These are phyloP conservation scores for Tephrocybe sp. DNA, from an alignment of 768 basidiomycete species.

Conservation along the genomic window DNA sequence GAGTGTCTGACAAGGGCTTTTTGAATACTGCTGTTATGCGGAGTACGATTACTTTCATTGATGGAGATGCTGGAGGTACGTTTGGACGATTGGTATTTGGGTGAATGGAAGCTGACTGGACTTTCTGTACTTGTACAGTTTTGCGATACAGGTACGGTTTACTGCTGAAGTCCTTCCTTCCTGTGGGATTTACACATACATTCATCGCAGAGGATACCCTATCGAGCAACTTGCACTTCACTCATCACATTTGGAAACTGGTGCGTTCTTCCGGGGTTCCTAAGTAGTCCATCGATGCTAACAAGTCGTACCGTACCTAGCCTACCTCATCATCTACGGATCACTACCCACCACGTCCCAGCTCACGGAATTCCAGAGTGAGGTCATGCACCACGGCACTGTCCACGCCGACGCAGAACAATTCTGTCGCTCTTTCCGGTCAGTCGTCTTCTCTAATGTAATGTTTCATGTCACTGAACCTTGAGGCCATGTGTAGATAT, in stretches of 20 bases:
- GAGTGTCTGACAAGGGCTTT: conserved; percentile 79
- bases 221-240: conserved; percentile 87
- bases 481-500: conserved; percentile 47
- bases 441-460: conserved; percentile 6
- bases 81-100: conserved; percentile 1
- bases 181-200: conserved; percentile 1
- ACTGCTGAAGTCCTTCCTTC: too few relatives aligned
- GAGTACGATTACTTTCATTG: conserved; percentile 87
- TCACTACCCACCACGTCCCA: conserved; percentile 67
- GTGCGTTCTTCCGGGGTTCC: conserved; percentile 22
- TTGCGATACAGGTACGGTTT: conserved; percentile 73
- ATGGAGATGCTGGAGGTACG: conserved; percentile 81
- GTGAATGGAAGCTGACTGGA: not conserved
- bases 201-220: conserved; percentile 73
- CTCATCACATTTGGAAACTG: conserved; percentile 77
- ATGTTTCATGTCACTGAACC: not conserved
- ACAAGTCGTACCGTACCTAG: conserved; percentile 22
- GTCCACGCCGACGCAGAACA: conserved; percentile 68
- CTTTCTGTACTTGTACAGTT: conserved; percentile 31
- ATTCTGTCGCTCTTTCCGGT: conserved; percentile 71
- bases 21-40: conserved; percentile 80
- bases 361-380: conserved; percentile 62
- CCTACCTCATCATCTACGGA: conserved; percentile 90
- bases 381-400: conserved; percentile 76
- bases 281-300: not conserved